These are phyloP conservation scores for Creolimax fragrantissima DNA, from an alignment of 78 protist genomes.

Conservation along the genomic window DNA sequence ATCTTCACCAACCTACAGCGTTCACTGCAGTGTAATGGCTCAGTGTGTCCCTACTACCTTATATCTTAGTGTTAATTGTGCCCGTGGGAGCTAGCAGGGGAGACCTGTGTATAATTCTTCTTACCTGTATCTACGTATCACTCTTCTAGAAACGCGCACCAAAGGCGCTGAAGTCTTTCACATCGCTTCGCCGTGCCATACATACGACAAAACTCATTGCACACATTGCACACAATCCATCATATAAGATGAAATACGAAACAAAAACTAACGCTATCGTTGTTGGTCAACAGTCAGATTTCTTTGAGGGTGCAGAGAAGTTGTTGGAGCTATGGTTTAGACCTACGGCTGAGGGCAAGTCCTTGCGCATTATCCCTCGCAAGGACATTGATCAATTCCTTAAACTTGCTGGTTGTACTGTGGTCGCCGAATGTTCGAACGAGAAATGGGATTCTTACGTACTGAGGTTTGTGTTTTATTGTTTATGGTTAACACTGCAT, in stretches of 20 bases:
- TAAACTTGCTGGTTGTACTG: constrained; percentile 52
- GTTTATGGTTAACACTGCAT: too few relatives aligned
- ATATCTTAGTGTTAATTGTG: not conserved
- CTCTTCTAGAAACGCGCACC: not conserved
- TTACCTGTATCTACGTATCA: not conserved
- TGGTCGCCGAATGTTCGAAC: constrained; percentile 31
- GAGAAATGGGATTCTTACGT: not conserved
- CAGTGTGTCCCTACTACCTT: not conserved
- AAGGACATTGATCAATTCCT: constrained; percentile 55
- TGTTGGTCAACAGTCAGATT: not conserved
- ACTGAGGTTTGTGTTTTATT: not conserved
- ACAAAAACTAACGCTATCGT: not conserved
- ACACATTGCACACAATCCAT: not conserved
- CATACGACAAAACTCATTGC: not conserved
- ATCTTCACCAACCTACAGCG: too few relatives aligned
- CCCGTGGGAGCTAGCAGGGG: not conserved
- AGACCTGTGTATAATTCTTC: not conserved
- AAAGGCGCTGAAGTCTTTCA: not conserved
- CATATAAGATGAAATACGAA: not conserved
- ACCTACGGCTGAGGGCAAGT: not conserved
- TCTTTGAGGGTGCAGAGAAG: constrained; percentile 92
- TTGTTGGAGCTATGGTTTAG: constrained; percentile 65
- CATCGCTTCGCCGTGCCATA: not conserved
- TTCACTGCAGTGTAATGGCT: not conserved
- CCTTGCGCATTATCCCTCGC: constrained; percentile 31